A percentile compares a stretch with the other conserved stretches of the same genome.
Conservation (phyloP, 345 rosid genomes). For the Brassica juncea region DNA sequence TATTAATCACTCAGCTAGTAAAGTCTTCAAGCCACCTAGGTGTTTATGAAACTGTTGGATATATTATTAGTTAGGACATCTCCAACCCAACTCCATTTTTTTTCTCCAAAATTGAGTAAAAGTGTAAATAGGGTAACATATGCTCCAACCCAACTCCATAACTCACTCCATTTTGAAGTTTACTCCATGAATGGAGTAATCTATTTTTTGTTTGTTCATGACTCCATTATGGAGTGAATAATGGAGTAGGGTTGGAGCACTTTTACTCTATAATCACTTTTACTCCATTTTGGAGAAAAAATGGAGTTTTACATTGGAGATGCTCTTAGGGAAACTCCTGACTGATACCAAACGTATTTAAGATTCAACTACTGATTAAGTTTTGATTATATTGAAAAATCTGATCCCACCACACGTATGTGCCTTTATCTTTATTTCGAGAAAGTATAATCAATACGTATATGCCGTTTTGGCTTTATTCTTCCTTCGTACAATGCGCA, state of each 20-base stretch:
- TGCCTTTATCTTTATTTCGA: background rate
- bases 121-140: no score
- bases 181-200: no score
- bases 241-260: no score
- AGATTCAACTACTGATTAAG: slow-evolving; percentile 23
- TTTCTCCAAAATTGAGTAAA: no score
- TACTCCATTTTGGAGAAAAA: no score
- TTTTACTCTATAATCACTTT: no score
- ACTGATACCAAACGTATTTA: slow-evolving; percentile 22
- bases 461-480: slow-evolving; percentile 15
- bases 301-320: no score
- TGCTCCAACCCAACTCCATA: no score
- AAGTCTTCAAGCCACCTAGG: background rate
- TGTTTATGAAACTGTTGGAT: slow-evolving; percentile 16
- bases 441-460: slow-evolving; percentile 5
- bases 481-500: slow-evolving; percentile 36
- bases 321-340: background rate
- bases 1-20: background rate
- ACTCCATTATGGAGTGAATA: no score
- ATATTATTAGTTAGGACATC: background rate
- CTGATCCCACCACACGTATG: slow-evolving; percentile 15
- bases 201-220: no score
- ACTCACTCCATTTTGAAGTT: no score
- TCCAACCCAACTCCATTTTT: no score
- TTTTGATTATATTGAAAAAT: background rate